Conservation (phyloP, 129 eudicot species). For the Escallonia rubra region DNA sequence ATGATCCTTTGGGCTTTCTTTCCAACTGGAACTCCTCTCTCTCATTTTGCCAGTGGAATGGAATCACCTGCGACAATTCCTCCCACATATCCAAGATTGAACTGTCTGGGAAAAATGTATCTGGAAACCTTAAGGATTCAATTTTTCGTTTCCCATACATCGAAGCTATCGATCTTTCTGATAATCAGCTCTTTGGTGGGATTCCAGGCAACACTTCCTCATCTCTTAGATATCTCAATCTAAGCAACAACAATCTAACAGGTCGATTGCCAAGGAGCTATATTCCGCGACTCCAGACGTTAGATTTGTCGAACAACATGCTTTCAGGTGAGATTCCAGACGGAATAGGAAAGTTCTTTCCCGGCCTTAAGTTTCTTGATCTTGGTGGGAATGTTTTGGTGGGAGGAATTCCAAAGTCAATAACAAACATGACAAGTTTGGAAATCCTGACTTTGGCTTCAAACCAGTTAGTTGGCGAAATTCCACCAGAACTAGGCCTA, state of each 20-base stretch:
- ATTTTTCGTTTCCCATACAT: slow-evolving; percentile 46
- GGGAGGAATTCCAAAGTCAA: slow-evolving; percentile 60
- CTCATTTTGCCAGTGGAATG: slow-evolving; percentile 60
- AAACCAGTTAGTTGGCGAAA: slow-evolving; percentile 59
- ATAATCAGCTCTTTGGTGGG: slow-evolving; percentile 52
- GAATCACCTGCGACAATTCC: slow-evolving; percentile 51
- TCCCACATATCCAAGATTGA: slow-evolving; percentile 46
- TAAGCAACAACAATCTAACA: slow-evolving; percentile 75
- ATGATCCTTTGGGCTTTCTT: slow-evolving; percentile 56
- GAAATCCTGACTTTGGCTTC: slow-evolving; percentile 72
- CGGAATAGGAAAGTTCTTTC: slow-evolving; percentile 39
- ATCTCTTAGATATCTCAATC: slow-evolving; percentile 53
- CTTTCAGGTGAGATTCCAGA: slow-evolving; percentile 53
- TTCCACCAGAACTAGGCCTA: slow-evolving; percentile 58
- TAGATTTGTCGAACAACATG: slow-evolving; percentile 79
- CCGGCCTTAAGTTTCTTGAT: slow-evolving; percentile 51
- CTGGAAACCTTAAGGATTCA: slow-evolving; percentile 49
- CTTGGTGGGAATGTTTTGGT: slow-evolving; percentile 76
- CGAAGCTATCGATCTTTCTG: slow-evolving; percentile 55
- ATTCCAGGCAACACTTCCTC: slow-evolving; percentile 43
- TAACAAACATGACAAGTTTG: slow-evolving; percentile 49
- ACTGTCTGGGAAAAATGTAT: slow-evolving; percentile 56
- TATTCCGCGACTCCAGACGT: slow-evolving; percentile 33
- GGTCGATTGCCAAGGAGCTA: slow-evolving; percentile 43
- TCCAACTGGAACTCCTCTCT: slow-evolving; percentile 60